Evolutionary conservation across 2,329 filamentous ascomycete genomes (phyloP).

Genomic region (Aspergillus pseudoterreus): DNA sequence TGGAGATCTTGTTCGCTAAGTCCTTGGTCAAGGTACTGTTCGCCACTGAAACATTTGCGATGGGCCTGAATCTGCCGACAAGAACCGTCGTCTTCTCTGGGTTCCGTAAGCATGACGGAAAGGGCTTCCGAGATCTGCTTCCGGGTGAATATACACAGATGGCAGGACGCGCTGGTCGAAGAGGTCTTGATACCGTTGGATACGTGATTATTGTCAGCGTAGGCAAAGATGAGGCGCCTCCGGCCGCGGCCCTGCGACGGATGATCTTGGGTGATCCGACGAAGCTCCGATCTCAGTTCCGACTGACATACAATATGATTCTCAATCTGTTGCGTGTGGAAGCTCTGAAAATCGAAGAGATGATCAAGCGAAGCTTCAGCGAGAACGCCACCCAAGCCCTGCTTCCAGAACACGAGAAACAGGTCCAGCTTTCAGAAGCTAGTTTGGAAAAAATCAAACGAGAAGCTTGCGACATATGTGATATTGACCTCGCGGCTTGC

Average conservation of each 20-base stretch:
- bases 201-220: slow-evolving; percentile 87
- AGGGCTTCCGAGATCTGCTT: slow-evolving; percentile 82
- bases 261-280: slow-evolving; percentile 97
- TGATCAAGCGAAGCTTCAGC: slow-evolving; percentile 99
- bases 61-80: slow-evolving; percentile 94
- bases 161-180: slow-evolving; percentile 88
- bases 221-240: slow-evolving; percentile 81
- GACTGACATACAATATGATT: slow-evolving; percentile 99
- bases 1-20: slow-evolving; percentile 93
- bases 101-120: slow-evolving; percentile 92
- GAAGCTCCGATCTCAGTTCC: slow-evolving; percentile 92
- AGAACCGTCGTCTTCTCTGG: slow-evolving; percentile 97
- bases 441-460: slow-evolving; percentile 87
- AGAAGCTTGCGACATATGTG: slow-evolving; percentile 77
- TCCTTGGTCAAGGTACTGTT: slow-evolving; percentile 96
- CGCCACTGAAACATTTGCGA: slow-evolving; percentile 96
- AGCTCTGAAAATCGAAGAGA: slow-evolving; percentile 96
- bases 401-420: slow-evolving; percentile 91
- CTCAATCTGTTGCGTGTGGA: slow-evolving; percentile 91
- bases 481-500: slow-evolving; percentile 72
- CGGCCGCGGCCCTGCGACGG: slow-evolving; percentile 74
- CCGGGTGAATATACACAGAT: slow-evolving; percentile 98
- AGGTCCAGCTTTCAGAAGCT: slow-evolving; percentile 85
- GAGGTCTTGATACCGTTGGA: slow-evolving; percentile 88
- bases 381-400: slow-evolving; percentile 95